Conservation (phyloP, 129 eudicot genomes). For the Helianthus annuus region HanXRQr2.0-SUNRISE NC_035448.2:109902137-109902636, state of each 20-base stretch:
- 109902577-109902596: slow-evolving; percentile 28
- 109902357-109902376: too few species aligned
- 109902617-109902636: background rate
- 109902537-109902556: slow-evolving; percentile 28
- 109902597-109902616: background rate
- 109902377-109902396: too few species aligned
- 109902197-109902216: background rate
- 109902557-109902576: slow-evolving; percentile 18
- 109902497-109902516: slow-evolving; percentile 20
- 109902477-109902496: background rate
- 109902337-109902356: too few species aligned
- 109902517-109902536: slow-evolving; percentile 10
- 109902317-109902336: background rate
- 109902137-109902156: slow-evolving; percentile 1
- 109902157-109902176: background rate
- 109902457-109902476: background rate
- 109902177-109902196: background rate
- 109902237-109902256: background rate
- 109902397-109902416: too few species aligned
- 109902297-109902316: background rate
- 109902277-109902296: background rate
- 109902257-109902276: too few species aligned
- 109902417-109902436: background rate
- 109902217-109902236: slow-evolving; percentile 1
- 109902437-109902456: too few species aligned